phyloP scores from a whole-genome alignment of 352 stramenopile genomes.

The Chrysophaeum taylorii region DNA sequence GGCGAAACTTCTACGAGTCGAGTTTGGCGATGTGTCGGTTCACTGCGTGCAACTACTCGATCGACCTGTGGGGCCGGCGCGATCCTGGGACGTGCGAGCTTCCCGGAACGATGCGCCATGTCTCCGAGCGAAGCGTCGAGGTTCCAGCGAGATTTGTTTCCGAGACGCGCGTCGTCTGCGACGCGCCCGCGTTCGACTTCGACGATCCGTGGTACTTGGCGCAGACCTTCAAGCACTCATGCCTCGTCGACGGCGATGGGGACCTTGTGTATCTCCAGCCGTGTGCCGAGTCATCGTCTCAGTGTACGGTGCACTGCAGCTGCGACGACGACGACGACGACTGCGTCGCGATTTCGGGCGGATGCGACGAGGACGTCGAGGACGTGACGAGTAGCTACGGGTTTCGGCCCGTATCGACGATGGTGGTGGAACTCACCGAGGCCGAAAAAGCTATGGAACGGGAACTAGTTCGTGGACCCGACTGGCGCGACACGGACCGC shows the following conservation, averaged over 20 bases:
- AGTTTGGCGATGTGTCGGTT: slow-evolving; percentile 68
- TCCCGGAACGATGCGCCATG: background rate
- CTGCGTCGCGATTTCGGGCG: background rate
- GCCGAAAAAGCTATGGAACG: slow-evolving; percentile 34
- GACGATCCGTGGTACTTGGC: slow-evolving; percentile 19
- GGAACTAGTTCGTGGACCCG: slow-evolving; percentile 18
- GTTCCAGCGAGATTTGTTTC: slow-evolving; percentile 59
- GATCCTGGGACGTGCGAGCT: background rate
- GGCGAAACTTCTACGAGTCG: slow-evolving; percentile 80
- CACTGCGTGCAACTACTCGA: slow-evolving; percentile 14
- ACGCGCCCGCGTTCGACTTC: slow-evolving; percentile 50
- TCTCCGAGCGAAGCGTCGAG: background rate
- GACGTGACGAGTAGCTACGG: background rate
- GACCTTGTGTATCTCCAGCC: slow-evolving; percentile 16
- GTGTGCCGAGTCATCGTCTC: slow-evolving; percentile 1
- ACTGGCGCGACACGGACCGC: slow-evolving; percentile 3
- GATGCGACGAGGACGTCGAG: background rate
- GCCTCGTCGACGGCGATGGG: slow-evolving; percentile 2
- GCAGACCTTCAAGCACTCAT: slow-evolving; percentile 1
- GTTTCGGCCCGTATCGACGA: background rate
- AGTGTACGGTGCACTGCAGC: too few species aligned
- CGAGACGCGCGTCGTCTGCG: slow-evolving; percentile 62
- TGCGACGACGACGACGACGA: background rate
- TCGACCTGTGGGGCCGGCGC: background rate
- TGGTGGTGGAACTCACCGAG: slow-evolving; percentile 39